phyloP scores from a whole-genome alignment of 1,139 yeast species.

The Yamadazyma triangularis region DNA sequence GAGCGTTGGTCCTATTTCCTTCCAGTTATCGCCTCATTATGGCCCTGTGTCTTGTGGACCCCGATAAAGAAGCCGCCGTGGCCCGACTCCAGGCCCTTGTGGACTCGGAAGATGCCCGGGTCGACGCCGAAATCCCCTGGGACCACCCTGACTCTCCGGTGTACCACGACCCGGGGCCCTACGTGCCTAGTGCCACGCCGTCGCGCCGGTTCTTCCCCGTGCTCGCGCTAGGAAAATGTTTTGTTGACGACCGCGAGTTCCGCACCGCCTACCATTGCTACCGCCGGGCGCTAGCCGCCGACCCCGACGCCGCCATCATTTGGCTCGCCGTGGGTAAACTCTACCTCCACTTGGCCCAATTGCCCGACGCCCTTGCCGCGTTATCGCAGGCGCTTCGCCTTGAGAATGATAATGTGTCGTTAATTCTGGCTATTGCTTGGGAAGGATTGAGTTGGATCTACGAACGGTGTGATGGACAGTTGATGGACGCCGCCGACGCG shows the following conservation, averaged over 20 bases:
- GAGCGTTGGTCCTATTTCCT: too few species aligned
- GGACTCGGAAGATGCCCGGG: too few species aligned
- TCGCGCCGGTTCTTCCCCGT: slow-evolving; percentile 31
- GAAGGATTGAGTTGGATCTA: slow-evolving; percentile 62
- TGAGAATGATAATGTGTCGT: slow-evolving; percentile 44
- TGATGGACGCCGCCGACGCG: slow-evolving; percentile 58
- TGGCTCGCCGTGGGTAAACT: slow-evolving; percentile 66
- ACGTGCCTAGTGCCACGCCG: too few species aligned
- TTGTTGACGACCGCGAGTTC: slow-evolving; percentile 42
- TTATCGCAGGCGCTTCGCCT: slow-evolving; percentile 59
- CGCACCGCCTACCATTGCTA: slow-evolving; percentile 53
- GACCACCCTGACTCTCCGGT: too few species aligned
- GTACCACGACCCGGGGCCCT: too few species aligned
- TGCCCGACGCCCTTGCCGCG: slow-evolving; percentile 64
- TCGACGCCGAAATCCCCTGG: too few species aligned
- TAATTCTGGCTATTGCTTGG: slow-evolving; percentile 60
- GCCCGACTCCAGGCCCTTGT: too few species aligned
- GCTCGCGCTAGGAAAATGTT: slow-evolving; percentile 57
- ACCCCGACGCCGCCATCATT: slow-evolving; percentile 52
- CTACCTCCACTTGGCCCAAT: slow-evolving; percentile 53
- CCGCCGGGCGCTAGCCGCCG: slow-evolving; percentile 53
- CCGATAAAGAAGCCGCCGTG: too few species aligned
- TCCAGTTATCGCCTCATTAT: too few species aligned
- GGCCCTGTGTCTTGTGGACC: too few species aligned
- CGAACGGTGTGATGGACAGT: slow-evolving; percentile 58